Base-by-base conservation (phyloP, 805 yeast species). In the Ogataea glucozyma region DNA sequence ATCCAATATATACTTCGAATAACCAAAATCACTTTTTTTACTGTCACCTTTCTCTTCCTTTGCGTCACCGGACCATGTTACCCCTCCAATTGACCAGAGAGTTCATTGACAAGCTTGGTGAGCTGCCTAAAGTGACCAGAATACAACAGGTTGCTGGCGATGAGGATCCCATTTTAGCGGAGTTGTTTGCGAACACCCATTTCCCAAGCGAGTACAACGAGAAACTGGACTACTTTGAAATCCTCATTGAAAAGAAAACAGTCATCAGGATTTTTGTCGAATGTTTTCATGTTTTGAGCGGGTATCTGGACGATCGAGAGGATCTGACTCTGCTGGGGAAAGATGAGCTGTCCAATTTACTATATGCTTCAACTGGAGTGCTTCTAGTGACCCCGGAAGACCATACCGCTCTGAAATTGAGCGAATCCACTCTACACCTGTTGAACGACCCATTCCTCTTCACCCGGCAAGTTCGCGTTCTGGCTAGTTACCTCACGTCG, bases 361-460 rank as follows among this genome's bases (percentile, higher is more conserved):
- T 47, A 14, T 26, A 41, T 21, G 44, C 56, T 1, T 51, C 63
- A 3, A 24, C 57, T 9, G 65, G 61, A 0, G 34, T 60, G 3
- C 43, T 65, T 8, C 31, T 64, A 10, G 35, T 53, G 3, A 60
- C 65, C 2, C 61, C 69, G 0, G 60, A 55, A 38, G 62, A 64
- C 40, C 57, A 53, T 11, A 56, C 58, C 1, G 53, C 57, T 4
- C 7, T 62, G 8, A 26, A 24, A 5, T 12, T 42, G 4, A 53
- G 54, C 33, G 47, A 48, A 21, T 18, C n/a, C n/a, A 17, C 31
- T 3, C 7, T 38, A 9, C 16, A 31, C 4, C 6, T 14, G 6
- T 19, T 45, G 11, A 16, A 18, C 12, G 26, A 24, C 6, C 3
- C 4, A 10, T 8, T 32, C 20, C 22, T 21, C 11, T 18, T 17